These are phyloP conservation scores for Casuarina glauca DNA, from an alignment of 306 rosid genomes.

Conservation along the genomic window DNA sequence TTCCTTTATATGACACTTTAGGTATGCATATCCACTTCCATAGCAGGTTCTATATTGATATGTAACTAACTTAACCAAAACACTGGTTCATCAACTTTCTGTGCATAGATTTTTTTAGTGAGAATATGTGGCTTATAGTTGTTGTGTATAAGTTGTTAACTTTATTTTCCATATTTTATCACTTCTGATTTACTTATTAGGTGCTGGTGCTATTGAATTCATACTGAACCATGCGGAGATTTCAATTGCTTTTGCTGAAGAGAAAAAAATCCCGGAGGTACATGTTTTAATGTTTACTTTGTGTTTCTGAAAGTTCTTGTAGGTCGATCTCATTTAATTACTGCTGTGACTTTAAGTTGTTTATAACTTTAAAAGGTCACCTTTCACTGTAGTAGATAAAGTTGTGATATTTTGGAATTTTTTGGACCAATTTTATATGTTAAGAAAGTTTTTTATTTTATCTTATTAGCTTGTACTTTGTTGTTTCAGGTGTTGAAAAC, in stretches of 20 bases:
- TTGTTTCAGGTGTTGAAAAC: slow-evolving; percentile 75
- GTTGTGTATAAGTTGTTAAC: neutral
- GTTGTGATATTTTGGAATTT: slow-evolving; percentile 7
- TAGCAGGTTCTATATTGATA: slow-evolving; percentile 14
- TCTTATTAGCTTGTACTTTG: slow-evolving; percentile 28
- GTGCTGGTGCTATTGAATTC: slow-evolving; percentile 90
- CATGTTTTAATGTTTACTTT: neutral
- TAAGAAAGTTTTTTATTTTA: neutral
- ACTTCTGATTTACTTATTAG: slow-evolving; percentile 42
- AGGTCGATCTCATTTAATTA: neutral
- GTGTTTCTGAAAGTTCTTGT: neutral
- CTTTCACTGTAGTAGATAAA: neutral
- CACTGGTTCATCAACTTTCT: slow-evolving; percentile 14
- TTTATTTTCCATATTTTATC: slow-evolving; percentile 20
- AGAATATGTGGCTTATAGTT: neutral
- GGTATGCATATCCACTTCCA: slow-evolving; percentile 54
- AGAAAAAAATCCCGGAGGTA: slow-evolving; percentile 89
- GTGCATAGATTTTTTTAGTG: neutral
- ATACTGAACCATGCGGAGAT: slow-evolving; percentile 82
- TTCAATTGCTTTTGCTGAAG: slow-evolving; percentile 76
- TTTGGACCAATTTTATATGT: slow-evolving; percentile 1
- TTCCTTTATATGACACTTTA: slow-evolving; percentile 89
- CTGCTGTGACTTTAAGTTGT: neutral
- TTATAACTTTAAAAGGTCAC: slow-evolving; percentile 1
- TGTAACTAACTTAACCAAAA: slow-evolving; percentile 12